Conservation (phyloP, 2,329 filamentous ascomycete genomes). For the Hawksworthiomyces lignivorus region DNA sequence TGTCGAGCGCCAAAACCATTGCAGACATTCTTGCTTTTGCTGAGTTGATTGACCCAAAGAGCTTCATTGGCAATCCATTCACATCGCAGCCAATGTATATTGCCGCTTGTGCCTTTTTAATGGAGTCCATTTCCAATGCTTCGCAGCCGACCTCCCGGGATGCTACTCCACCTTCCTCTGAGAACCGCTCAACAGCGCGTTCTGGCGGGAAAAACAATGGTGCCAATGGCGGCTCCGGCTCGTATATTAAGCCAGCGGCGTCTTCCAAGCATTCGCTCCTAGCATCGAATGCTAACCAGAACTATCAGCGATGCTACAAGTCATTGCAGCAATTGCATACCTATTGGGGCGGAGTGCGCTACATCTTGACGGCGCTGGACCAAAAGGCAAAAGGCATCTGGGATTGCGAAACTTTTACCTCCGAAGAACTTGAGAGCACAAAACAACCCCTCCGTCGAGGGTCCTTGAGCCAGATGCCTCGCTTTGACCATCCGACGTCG, state of each 20-base stretch:
- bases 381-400: constrained; percentile 83
- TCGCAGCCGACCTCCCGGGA: constrained; percentile 59
- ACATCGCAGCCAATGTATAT: constrained; percentile 89
- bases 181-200: neutral
- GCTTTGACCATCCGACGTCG: constrained; percentile 38
- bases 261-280: constrained; percentile 63
- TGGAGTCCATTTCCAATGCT: constrained; percentile 68
- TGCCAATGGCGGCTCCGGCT: neutral
- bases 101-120: constrained; percentile 79
- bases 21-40: constrained; percentile 83
- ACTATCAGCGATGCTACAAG: constrained; percentile 82
- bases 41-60: constrained; percentile 76
- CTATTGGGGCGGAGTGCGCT: constrained; percentile 82
- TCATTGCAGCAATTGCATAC: constrained; percentile 71
- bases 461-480: constrained; percentile 37
- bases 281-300: constrained; percentile 74
- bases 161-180: constrained; percentile 35
- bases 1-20: constrained; percentile 87
- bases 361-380: constrained; percentile 78
- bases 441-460: constrained; percentile 40
- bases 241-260: constrained; percentile 18
- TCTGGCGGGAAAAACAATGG: neutral
- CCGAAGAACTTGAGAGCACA: constrained; percentile 70
- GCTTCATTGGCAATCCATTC: constrained; percentile 81
- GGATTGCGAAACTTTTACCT: constrained; percentile 61